phyloP scores from a whole-genome alignment of 176 grass and related monocot species.

The Aegilops longissima region DNA sequence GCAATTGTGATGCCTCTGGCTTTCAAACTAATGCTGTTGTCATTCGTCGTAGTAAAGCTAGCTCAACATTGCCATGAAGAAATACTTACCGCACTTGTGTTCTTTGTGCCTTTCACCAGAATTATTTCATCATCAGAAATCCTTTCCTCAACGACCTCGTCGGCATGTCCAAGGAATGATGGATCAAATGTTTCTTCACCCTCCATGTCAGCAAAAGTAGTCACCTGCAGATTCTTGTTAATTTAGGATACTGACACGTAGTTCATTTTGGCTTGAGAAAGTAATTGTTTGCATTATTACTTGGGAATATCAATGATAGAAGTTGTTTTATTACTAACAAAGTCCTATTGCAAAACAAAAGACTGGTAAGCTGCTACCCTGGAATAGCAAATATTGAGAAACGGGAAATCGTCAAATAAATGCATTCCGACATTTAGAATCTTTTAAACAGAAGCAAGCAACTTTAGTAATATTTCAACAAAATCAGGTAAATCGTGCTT shows the following conservation, averaged over 20 bases:
- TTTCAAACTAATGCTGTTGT: background rate
- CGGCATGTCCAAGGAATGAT: constrained; percentile 76
- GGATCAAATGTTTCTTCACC: constrained; percentile 92
- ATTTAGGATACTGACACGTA: background rate
- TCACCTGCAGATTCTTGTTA: constrained; percentile 42
- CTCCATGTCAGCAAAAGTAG: constrained; percentile 98
- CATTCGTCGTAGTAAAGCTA: background rate
- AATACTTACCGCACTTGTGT: constrained; percentile 71
- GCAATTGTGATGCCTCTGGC: background rate
- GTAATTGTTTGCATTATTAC: constrained; percentile 27
- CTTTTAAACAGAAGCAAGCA: background rate
- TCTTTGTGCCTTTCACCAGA: constrained; percentile 88
- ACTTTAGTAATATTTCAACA: background rate
- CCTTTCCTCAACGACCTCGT: constrained; percentile 87
- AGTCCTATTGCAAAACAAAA: too few relatives aligned
- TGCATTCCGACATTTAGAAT: background rate
- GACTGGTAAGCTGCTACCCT: too few relatives aligned
- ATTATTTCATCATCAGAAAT: constrained; percentile 91
- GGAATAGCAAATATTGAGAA: too few relatives aligned
- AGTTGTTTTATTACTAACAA: too few relatives aligned
- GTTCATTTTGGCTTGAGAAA: constrained; percentile 41
- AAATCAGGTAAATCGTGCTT: background rate
- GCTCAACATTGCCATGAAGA: constrained; percentile 2
- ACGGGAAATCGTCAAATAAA: background rate
- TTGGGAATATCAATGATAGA: too few relatives aligned